Percentiles rank a stretch among this genome's conserved stretches.
Evolutionary conservation across 1,139 yeast genomes (phyloP).

Genomic region (Yamadazyma pseudoaaseri): DNA sequence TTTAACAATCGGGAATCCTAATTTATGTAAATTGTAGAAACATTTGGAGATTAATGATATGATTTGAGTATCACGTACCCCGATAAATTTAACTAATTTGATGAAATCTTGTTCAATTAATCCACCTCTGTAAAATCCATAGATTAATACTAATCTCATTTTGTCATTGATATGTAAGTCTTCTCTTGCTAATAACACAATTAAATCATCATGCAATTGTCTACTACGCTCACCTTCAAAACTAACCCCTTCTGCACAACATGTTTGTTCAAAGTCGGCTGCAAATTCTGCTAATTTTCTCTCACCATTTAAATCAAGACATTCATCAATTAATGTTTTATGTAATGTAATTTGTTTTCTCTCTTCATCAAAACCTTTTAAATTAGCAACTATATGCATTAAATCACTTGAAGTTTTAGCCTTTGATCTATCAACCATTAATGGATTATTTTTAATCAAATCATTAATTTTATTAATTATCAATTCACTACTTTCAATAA

Average conservation of each 20-base stretch:
- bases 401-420: slow-evolving; percentile 62
- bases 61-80: slow-evolving; percentile 57
- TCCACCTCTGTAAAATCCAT: slow-evolving; percentile 85
- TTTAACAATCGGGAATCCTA: slow-evolving; percentile 72
- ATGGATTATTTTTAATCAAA: slow-evolving; percentile 71
- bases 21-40: slow-evolving; percentile 59
- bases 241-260: slow-evolving; percentile 71
- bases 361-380: slow-evolving; percentile 67
- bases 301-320: slow-evolving; percentile 51
- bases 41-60: slow-evolving; percentile 45
- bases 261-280: slow-evolving; percentile 72
- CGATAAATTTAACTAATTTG: slow-evolving; percentile 70
- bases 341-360: slow-evolving; percentile 61
- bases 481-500: slow-evolving; percentile 70
- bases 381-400: slow-evolving; percentile 64
- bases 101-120: slow-evolving; percentile 69
- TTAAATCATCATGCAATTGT: slow-evolving; percentile 64
- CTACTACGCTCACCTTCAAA: slow-evolving; percentile 68
- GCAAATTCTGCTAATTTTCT: slow-evolving; percentile 58
- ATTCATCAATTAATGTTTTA: slow-evolving; percentile 57
- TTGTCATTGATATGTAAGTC: slow-evolving; percentile 60
- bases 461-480: slow-evolving; percentile 63
- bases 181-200: slow-evolving; percentile 55
- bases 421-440: slow-evolving; percentile 59
- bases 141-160: slow-evolving; percentile 72